Percentiles rank a stretch among this genome's conserved stretches.
Conservation (phyloP, 2,329 filamentous ascomycete species). For the Penicillium sp. region DNA sequence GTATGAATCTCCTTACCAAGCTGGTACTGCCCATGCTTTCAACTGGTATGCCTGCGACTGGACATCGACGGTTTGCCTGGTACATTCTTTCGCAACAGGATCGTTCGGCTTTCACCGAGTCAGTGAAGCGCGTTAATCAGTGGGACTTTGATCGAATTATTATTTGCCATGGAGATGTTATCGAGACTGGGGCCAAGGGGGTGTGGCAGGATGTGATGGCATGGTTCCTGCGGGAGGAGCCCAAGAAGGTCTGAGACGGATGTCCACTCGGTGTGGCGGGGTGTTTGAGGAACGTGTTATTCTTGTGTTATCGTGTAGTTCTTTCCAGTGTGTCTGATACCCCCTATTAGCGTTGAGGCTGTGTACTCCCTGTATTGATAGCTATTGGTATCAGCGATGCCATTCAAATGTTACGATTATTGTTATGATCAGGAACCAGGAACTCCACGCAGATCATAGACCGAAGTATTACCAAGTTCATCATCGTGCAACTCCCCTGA, state of each 20-base stretch:
- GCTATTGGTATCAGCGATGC: neutral
- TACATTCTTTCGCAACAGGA: constrained; percentile 61
- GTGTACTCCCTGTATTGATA: neutral
- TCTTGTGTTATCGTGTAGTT: neutral
- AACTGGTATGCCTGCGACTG: constrained; percentile 57
- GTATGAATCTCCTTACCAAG: constrained; percentile 55
- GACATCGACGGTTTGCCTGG: constrained; percentile 78
- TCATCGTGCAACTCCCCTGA: neutral
- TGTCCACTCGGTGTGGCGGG: neutral
- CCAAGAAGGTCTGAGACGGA: constrained; percentile 21
- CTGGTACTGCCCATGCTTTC: constrained; percentile 55
- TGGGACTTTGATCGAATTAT: constrained; percentile 87
- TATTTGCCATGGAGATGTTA: constrained; percentile 88
- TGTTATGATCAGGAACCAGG: neutral
- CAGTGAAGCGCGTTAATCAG: constrained; percentile 60
- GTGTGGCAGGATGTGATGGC: constrained; percentile 72
- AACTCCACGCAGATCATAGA: neutral
- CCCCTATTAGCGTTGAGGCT: neutral
- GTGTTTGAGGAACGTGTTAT: neutral
- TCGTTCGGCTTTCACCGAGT: constrained; percentile 63
- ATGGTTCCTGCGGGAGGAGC: constrained; percentile 64
- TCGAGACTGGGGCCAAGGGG: constrained; percentile 68
- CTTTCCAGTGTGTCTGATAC: neutral
- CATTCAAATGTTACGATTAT: neutral
- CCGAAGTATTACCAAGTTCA: neutral